Percentiles rank a stretch among this genome's conserved stretches.
Conservation (phyloP, 805 yeast species). For the Ogataea thermomethanolica region DNA sequence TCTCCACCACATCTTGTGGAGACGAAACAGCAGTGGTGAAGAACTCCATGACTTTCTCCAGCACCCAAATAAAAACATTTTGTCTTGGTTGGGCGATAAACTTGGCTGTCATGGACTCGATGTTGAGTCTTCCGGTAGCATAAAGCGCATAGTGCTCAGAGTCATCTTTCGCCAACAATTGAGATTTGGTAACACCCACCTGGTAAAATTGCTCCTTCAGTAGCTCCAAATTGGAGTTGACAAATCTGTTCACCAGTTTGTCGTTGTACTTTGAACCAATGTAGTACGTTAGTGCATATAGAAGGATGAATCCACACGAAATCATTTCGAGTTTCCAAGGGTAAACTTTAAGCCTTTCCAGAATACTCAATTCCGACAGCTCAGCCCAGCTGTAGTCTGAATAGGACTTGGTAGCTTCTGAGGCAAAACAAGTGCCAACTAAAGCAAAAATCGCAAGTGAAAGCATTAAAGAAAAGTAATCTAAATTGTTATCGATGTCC, state of each 20-base stretch:
- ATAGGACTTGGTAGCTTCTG: constrained; percentile 9
- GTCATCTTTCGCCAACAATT: constrained; percentile 57
- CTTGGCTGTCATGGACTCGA: constrained; percentile 58
- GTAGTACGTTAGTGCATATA: constrained; percentile 48
- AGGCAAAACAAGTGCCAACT: constrained; percentile 11
- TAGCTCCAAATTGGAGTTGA: constrained; percentile 43
- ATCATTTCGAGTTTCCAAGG: constrained; percentile 76
- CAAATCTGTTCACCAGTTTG: constrained; percentile 49
- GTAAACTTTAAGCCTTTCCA: constrained; percentile 54
- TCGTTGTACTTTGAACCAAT: constrained; percentile 61
- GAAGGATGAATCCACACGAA: constrained; percentile 48
- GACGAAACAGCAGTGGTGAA: constrained; percentile 52
- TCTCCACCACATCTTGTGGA: constrained; percentile 57
- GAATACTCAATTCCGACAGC: constrained; percentile 53
- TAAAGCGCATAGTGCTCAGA: constrained; percentile 62
- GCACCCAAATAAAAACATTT: constrained; percentile 61
- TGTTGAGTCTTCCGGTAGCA: constrained; percentile 84
- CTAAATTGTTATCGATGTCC: constrained; percentile 7
- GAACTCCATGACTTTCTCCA: constrained; percentile 60
- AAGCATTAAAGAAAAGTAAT: constrained; percentile 3
- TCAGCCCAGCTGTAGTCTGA: constrained; percentile 43
- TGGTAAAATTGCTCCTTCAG: constrained; percentile 70
- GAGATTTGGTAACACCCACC: constrained; percentile 55
- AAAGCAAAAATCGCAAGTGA: constrained; percentile 1
- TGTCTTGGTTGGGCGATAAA: constrained; percentile 75